A percentile compares a stretch with the other conserved stretches of the same genome.
Evolutionary conservation across 176 grass and related monocot species (phyloP).

Genomic region (Aegilops sharonensis): DNA sequence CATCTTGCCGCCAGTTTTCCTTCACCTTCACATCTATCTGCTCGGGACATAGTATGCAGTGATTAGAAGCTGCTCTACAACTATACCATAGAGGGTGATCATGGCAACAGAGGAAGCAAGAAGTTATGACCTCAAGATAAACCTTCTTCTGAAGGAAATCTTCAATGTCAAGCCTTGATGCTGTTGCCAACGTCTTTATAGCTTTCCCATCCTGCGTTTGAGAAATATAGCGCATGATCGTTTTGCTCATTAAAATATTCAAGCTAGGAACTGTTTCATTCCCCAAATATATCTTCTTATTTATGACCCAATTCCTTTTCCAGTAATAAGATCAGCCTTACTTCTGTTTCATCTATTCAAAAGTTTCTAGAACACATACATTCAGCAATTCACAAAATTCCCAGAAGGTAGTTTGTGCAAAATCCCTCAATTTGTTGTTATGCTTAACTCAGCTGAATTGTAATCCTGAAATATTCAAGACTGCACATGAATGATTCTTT

Average conservation of each 20-base stretch:
- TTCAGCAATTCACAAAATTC: background rate
- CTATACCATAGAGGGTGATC: background rate
- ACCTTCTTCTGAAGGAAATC: conserved; percentile 99
- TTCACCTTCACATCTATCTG: conserved; percentile 92
- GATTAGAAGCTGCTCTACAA: conserved; percentile 1
- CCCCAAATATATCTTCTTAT: background rate
- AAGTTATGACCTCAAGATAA: conserved; percentile 70
- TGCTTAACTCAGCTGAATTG: background rate
- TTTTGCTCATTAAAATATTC: background rate
- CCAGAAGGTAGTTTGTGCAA: background rate
- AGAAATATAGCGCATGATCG: background rate
- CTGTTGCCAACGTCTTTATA: conserved; percentile 85
- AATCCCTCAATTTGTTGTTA: background rate
- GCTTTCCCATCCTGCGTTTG: conserved; percentile 75
- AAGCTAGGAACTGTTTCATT: background rate
- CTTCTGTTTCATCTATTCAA: background rate
- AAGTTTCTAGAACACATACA: background rate
- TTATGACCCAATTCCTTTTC: background rate
- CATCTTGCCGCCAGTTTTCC: conserved; percentile 93
- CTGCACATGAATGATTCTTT: background rate
- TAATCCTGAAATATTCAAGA: background rate
- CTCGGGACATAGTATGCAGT: background rate
- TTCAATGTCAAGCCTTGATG: conserved; percentile 96
- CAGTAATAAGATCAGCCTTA: background rate
- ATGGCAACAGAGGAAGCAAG: background rate